These are phyloP conservation scores for Apophysomyces elegans DNA, from an alignment of 371 early-diverging fungal genomes.

Conservation along the genomic window DNA sequence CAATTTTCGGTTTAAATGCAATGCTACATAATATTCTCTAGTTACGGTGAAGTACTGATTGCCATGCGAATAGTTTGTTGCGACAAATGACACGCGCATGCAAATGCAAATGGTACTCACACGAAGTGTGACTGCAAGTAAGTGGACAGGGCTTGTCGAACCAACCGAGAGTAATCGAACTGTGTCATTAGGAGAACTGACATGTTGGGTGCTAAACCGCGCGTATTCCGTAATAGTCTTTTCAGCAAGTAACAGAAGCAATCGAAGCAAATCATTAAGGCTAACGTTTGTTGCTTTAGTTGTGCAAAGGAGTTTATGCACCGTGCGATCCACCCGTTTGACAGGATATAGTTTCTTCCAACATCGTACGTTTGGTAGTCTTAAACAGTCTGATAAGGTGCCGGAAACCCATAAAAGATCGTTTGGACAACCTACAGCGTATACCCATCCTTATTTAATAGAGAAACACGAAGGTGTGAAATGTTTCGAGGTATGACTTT, in stretches of 20 bases:
- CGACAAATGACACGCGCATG: no score
- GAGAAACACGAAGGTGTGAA: constrained; percentile 68
- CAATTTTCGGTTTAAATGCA: no score
- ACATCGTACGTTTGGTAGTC: constrained; percentile 3
- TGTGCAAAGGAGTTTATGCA: not conserved
- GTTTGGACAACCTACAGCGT: constrained; percentile 80
- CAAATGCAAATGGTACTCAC: no score
- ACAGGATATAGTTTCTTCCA: not conserved
- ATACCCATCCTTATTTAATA: constrained; percentile 85
- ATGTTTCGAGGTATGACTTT: no score
- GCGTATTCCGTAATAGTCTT: not conserved
- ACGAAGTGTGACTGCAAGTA: no score
- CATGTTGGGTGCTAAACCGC: not conserved
- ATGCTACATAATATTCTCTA: no score
- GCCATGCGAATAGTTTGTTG: no score
- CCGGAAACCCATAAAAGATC: constrained; percentile 46
- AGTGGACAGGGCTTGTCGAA: no score
- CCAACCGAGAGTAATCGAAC: not conserved
- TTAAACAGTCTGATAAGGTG: constrained; percentile 18
- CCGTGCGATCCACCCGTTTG: not conserved
- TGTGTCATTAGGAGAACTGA: not conserved
- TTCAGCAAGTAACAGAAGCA: not conserved
- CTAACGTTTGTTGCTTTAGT: not conserved
- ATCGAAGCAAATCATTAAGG: not conserved
- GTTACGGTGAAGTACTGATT: no score